Percentiles rank a stretch among this genome's conserved stretches.
Conservation (phyloP, 768 basidiomycete species). For the Harrya chromipes region DNA sequence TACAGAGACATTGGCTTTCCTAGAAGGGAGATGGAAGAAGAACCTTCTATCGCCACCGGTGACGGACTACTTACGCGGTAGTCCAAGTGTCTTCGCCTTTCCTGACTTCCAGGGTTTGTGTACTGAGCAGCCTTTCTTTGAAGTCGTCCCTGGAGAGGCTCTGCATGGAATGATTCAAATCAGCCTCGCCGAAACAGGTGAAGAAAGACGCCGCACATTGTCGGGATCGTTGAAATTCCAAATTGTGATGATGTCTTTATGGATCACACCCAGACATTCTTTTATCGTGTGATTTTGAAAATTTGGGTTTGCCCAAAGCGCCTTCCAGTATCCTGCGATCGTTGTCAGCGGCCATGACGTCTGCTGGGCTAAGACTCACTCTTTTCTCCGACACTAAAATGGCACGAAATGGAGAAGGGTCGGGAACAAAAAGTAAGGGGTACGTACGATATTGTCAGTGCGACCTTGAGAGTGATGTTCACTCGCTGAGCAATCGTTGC, state of each 20-base stretch:
- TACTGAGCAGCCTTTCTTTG: neutral
- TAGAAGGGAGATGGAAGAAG: neutral
- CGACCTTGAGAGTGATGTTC: no score
- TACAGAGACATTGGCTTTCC: neutral
- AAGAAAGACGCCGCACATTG: neutral
- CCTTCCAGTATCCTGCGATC: constrained; percentile 1
- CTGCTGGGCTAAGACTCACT: no score
- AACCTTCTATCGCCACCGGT: neutral
- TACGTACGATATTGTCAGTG: no score
- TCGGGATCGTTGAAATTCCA: constrained; percentile 8
- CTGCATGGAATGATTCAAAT: neutral
- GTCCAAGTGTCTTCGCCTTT: neutral
- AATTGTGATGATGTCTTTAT: constrained; percentile 1
- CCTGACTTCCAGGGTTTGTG: neutral
- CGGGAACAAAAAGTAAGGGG: no score
- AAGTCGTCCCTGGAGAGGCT: neutral
- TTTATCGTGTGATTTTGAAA: neutral
- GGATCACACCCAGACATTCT: neutral
- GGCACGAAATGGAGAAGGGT: no score
- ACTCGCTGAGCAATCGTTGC: no score
- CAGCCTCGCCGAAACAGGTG: neutral
- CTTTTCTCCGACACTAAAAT: no score
- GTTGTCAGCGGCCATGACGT: no score
- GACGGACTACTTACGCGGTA: neutral
- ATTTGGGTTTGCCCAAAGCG: neutral